Evolutionary conservation across 768 basidiomycete species (phyloP).

Genomic region (Tylopilus rubrobrunneus): DNA sequence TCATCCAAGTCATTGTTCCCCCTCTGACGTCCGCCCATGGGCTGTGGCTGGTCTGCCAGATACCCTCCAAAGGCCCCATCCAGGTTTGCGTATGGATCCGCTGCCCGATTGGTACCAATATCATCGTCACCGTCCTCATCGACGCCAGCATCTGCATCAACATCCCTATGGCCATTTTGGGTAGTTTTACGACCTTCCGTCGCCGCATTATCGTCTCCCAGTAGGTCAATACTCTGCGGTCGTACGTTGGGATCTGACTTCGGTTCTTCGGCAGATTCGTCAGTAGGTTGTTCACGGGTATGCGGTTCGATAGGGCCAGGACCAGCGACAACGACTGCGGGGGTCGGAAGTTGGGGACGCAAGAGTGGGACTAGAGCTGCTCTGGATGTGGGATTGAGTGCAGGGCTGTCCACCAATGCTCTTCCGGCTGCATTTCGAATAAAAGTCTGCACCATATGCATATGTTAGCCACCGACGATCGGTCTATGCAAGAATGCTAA

Average conservation of each 20-base stretch:
- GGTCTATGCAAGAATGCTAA: constrained; percentile 27
- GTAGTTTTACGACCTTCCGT: constrained; percentile 1
- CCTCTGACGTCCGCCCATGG: constrained; percentile 43
- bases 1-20: constrained; percentile 58
- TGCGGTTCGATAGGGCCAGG: constrained; percentile 42
- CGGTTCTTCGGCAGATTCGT: constrained; percentile 18
- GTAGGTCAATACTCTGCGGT: constrained; percentile 16
- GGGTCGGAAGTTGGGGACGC: constrained; percentile 45
- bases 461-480: constrained; percentile 10
- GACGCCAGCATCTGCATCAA: constrained; percentile 20
- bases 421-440: constrained; percentile 86
- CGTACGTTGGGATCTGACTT: constrained; percentile 35
- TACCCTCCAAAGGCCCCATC: constrained; percentile 75
- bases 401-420: constrained; percentile 82
- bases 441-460: constrained; percentile 60
- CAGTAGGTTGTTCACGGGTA: constrained; percentile 24
- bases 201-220: constrained; percentile 14
- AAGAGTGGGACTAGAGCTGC: constrained; percentile 62
- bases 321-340: constrained; percentile 50
- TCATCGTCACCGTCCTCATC: constrained; percentile 42
- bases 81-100: constrained; percentile 83
- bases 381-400: constrained; percentile 78
- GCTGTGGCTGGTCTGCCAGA: constrained; percentile 66
- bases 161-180: constrained; percentile 21
- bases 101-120: constrained; percentile 26